phyloP scores from a whole-genome alignment of 225 moss, liverwort and hornwort genomes.

The Rhytidiadelphus loreus region DNA sequence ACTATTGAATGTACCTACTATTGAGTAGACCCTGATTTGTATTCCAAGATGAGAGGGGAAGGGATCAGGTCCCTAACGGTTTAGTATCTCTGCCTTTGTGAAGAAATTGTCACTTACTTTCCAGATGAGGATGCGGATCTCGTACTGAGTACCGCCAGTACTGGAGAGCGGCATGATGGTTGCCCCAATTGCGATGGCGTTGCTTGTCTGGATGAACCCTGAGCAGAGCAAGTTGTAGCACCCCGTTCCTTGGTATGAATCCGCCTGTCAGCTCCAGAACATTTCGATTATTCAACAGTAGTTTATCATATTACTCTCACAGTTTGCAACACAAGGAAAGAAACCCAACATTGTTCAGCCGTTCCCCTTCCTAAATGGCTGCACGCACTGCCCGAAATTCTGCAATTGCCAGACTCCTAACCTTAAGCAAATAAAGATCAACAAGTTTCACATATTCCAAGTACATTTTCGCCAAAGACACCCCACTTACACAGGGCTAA shows the following conservation, averaged over 20 bases:
- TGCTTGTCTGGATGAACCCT: conserved; percentile 43
- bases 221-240: conserved; percentile 54
- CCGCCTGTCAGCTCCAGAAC: conserved; percentile 12
- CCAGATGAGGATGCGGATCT: conserved; percentile 54
- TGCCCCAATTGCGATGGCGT: conserved; percentile 35
- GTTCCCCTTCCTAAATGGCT: not conserved
- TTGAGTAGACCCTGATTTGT: not conserved
- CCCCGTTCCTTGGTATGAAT: conserved; percentile 41
- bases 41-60: not conserved
- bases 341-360: not conserved
- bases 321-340: not conserved
- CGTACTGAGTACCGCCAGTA: conserved; percentile 21
- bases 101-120: conserved; percentile 21
- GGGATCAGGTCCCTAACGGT: not conserved
- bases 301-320: not conserved
- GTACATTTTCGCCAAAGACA: not conserved
- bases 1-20: not conserved
- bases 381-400: not conserved
- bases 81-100: not conserved
- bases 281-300: not conserved
- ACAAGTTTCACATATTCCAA: not conserved
- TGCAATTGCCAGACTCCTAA: not conserved
- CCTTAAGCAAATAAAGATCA: not conserved
- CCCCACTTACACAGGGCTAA: too few species aligned
- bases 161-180: conserved; percentile 34